Base-by-base conservation (phyloP, 306 rosid species). In the Arachis stenosperma region DNA sequence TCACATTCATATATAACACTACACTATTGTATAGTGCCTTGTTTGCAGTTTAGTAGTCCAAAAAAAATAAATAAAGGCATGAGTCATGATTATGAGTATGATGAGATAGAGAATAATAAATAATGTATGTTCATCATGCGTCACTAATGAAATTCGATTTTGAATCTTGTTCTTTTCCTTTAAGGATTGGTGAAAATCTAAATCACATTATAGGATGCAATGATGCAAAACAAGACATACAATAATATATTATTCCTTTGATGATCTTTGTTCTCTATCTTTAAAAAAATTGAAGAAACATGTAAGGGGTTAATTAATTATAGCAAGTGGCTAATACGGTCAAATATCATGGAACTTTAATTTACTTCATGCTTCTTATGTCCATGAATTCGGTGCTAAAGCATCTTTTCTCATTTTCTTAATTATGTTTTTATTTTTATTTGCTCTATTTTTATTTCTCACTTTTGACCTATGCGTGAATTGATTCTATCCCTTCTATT, bases 331-430 rank as follows among this genome's bases (percentile, higher is more conserved):
- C 14, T 55, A 70, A 74, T 81, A 55, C 41, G 72, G 75, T 84
- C 73, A 77, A 81, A 59, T 80, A 69, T 61, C 58, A 43, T 60
- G 22, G 22, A 57, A 61, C 83, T 66, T 75, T 57, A 30, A 22
- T 22, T 40, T 61, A 4, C 37, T 4, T 4, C 41, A 15, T 68
- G 69, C 75, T 62, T 74, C 68, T 43, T 46, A 4, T 74, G 55
- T 48, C 61, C 75, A 54, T 8, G 50, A 66, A 80, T 69, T 81
- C 78, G 85, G 82, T 70, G 85, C 75, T 53, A 73, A 69, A 81
- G 80, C 78, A 59, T 77, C 73, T 81, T 78, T 65, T 77, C 64
- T 9, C 47, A 22, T 36, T 65, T 72, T 75, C 27, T 10, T 52
- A 22, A 22, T 46, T 22, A n/a, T 52, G 5, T 52, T 6, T 1